phyloP scores from a whole-genome alignment of 1,284 basidiomycete genomes.

The Violaceomyces palustris region DNA sequence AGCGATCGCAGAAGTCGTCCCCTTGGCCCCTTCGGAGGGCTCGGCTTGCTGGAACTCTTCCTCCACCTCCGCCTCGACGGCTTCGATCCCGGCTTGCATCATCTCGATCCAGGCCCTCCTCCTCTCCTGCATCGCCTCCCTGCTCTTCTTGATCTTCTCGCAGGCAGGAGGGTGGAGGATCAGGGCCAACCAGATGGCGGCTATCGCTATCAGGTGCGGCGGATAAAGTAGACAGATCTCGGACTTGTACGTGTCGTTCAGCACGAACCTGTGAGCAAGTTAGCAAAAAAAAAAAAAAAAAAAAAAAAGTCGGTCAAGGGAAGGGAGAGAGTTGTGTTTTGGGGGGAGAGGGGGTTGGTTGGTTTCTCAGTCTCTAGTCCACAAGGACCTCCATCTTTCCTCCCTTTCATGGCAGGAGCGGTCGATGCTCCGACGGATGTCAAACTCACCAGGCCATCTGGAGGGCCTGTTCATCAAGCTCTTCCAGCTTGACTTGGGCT shows the following conservation, averaged over 20 bases:
- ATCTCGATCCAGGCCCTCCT: conserved; percentile 18
- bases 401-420: not conserved
- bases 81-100: not conserved
- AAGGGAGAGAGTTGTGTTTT: not conserved
- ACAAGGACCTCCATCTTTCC: not conserved
- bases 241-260: conserved; percentile 92
- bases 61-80: not conserved
- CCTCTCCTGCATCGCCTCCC: conserved; percentile 2
- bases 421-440: not conserved
- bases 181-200: conserved; percentile 70
- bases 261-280: conserved; percentile 73
- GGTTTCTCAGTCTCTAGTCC: not conserved
- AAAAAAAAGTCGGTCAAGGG: not conserved
- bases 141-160: conserved; percentile 11
- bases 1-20: too few relatives aligned
- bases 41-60: too few relatives aligned
- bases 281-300: too few relatives aligned
- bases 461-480: conserved; percentile 56
- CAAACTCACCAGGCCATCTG: conserved; percentile 57
- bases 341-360: not conserved
- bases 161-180: conserved; percentile 21
- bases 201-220: conserved; percentile 86
- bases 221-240: conserved; percentile 85
- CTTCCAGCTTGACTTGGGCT: conserved; percentile 45
- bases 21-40: too few relatives aligned